A percentile compares a stretch with the other conserved stretches of the same genome.
phyloP scores from a whole-genome alignment of 2,329 filamentous ascomycete species.

The Colletotrichum chrysophilum region DNA sequence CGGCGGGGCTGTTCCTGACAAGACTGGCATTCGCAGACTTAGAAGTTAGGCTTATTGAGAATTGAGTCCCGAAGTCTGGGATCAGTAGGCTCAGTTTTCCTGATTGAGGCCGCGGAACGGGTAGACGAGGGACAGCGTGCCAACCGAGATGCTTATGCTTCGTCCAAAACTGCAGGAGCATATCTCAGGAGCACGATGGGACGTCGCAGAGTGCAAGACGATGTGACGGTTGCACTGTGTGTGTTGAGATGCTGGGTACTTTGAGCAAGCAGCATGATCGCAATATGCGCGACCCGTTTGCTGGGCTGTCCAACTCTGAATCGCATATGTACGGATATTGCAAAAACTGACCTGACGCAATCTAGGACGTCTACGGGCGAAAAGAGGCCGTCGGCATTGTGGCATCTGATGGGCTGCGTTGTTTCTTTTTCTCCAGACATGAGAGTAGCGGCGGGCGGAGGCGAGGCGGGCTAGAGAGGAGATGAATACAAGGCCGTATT shows the following conservation, averaged over 20 bases:
- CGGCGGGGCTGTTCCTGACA: background rate
- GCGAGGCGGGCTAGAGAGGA: background rate
- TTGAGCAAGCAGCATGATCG: background rate
- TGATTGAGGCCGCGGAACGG: background rate
- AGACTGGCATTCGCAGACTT: background rate
- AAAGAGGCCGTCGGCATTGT: background rate
- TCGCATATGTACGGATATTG: background rate
- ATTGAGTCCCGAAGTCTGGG: background rate
- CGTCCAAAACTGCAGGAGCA: background rate
- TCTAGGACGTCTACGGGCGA: background rate
- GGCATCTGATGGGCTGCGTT: background rate
- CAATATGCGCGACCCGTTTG: background rate
- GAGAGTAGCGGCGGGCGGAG: background rate
- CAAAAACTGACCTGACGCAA: background rate
- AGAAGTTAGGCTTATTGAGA: background rate
- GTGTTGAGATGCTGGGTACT: background rate
- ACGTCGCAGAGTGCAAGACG: conserved; percentile 1
- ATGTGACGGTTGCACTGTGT: conserved; percentile 15
- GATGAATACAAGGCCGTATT: background rate
- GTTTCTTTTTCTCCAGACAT: conserved; percentile 1
- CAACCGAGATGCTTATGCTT: background rate
- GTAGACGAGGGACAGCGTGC: background rate
- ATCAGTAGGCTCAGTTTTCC: background rate
- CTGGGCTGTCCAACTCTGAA: background rate
- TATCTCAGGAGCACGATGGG: background rate